A percentile compares a stretch with the other conserved stretches of the same genome.
Evolutionary conservation across 75 land plant species (phyloP).

Genomic region (Cryptomeria japonica): DNA sequence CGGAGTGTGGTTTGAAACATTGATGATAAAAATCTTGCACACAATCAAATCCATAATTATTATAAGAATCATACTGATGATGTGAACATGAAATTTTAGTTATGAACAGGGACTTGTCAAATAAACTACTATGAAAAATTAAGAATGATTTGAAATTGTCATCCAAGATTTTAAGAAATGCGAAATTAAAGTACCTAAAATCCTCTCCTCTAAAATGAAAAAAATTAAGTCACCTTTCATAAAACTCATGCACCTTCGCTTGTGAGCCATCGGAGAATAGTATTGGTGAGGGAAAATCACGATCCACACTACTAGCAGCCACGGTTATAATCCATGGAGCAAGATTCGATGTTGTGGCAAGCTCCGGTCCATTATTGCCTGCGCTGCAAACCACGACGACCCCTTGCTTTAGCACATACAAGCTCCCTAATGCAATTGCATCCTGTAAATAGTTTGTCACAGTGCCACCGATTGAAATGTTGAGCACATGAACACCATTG

Average conservation of each 20-base stretch:
- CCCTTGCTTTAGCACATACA: slow-evolving; percentile 42
- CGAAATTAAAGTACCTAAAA: too few species aligned
- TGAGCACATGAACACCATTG: slow-evolving; percentile 73
- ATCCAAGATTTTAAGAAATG: too few species aligned
- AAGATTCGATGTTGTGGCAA: slow-evolving; percentile 54
- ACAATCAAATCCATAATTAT: too few species aligned
- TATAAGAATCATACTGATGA: too few species aligned
- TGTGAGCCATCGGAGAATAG: slow-evolving; percentile 46
- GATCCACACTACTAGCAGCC: slow-evolving; percentile 68
- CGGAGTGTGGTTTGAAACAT: too few species aligned
- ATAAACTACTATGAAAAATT: too few species aligned
- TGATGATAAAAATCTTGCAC: too few species aligned
- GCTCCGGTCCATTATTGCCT: slow-evolving; percentile 65
- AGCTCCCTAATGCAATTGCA: slow-evolving; percentile 57
- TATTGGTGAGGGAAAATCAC: slow-evolving; percentile 41
- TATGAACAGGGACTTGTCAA: too few species aligned
- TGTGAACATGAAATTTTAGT: too few species aligned
- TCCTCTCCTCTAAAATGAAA: too few species aligned
- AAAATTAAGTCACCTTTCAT: too few species aligned
- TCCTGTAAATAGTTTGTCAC: slow-evolving; percentile 28
- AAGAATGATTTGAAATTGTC: too few species aligned
- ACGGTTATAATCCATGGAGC: slow-evolving; percentile 85
- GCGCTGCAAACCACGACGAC: slow-evolving; percentile 62
- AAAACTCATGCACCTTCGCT: slow-evolving; percentile 30
- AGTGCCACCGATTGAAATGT: slow-evolving; percentile 58